Percentiles rank a stretch among this genome's conserved stretches.
Evolutionary conservation across 495 filamentous ascomycete species (phyloP).

Genomic region (Aspergillus homomorphus): DNA sequence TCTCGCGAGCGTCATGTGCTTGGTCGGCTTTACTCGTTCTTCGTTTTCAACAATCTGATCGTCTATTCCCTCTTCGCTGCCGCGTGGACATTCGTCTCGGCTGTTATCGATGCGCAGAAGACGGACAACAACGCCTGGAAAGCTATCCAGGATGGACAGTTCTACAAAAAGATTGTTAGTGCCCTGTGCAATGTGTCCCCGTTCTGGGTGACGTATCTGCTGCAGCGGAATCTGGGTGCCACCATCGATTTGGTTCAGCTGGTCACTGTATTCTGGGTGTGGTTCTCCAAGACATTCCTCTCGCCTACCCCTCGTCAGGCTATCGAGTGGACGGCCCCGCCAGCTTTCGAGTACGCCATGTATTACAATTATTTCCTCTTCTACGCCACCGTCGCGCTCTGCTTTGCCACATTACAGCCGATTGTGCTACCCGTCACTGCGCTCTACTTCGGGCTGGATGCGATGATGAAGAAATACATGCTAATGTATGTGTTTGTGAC

Average conservation of each 20-base stretch:
- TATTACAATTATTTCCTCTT: constrained; percentile 97
- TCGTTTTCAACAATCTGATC: constrained; percentile 94
- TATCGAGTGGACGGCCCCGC: constrained; percentile 91
- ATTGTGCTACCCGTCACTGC: constrained; percentile 87
- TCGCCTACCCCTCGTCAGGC: constrained; percentile 86
- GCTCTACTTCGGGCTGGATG: constrained; percentile 84
- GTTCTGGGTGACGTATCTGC: constrained; percentile 91
- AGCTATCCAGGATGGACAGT: constrained; percentile 58
- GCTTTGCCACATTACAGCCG: constrained; percentile 83
- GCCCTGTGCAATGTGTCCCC: constrained; percentile 75
- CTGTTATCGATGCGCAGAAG: constrained; percentile 56
- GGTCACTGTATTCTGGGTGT: constrained; percentile 74
- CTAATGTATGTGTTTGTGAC: constrained; percentile 93
- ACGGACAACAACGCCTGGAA: constrained; percentile 59
- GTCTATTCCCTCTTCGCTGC: constrained; percentile 88
- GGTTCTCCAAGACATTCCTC: constrained; percentile 76
- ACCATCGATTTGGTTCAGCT: constrained; percentile 86
- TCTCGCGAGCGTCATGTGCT: constrained; percentile 91
- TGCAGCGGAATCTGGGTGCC: constrained; percentile 90
- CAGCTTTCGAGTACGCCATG: constrained; percentile 87
- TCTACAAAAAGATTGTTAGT: constrained; percentile 59
- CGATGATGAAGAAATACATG: constrained; percentile 91
- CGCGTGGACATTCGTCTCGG: constrained; percentile 66
- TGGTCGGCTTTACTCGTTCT: constrained; percentile 89
- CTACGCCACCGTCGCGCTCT: constrained; percentile 85